Conservation (phyloP, 768 basidiomycete genomes). For the Pulveroboletus sp. region DNA sequence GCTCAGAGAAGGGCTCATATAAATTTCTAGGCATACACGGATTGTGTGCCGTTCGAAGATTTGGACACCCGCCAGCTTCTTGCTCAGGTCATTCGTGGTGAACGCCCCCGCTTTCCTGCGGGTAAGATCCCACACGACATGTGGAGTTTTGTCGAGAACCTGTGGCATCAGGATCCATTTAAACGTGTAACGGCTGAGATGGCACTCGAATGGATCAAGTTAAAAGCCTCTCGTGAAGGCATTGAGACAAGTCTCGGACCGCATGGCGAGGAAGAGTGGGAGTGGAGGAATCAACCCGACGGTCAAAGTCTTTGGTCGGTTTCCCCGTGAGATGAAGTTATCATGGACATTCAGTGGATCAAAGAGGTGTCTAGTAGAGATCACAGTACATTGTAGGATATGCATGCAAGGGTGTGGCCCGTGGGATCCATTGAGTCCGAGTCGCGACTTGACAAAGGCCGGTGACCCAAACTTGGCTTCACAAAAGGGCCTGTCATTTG, state of each 20-base stretch:
- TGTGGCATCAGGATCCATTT: conserved; percentile 20
- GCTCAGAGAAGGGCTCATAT: not conserved
- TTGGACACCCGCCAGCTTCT: not conserved
- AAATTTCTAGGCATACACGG: conserved; percentile 15
- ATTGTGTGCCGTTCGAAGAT: conserved; percentile 7
- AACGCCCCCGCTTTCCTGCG: conserved; percentile 15
- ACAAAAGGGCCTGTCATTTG: too few relatives aligned
- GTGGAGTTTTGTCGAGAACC: conserved; percentile 30
- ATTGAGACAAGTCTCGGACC: conserved; percentile 3
- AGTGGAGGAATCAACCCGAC: conserved; percentile 3
- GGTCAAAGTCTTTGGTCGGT: conserved; percentile 14
- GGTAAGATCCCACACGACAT: conserved; percentile 19
- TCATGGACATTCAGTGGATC: too few relatives aligned
- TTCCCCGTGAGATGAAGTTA: conserved; percentile 1
- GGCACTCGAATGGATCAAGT: conserved; percentile 25
- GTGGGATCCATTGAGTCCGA: too few relatives aligned
- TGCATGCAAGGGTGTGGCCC: too few relatives aligned
- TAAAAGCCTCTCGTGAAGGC: conserved; percentile 9
- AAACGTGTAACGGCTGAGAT: conserved; percentile 23
- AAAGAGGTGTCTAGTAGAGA: too few relatives aligned
- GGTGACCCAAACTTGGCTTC: too few relatives aligned
- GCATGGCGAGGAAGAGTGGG: conserved; percentile 18
- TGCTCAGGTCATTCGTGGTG: not conserved
- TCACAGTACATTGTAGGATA: too few relatives aligned
- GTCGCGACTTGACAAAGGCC: too few relatives aligned